Evolutionary conservation across 208 protist genomes (phyloP).

Genomic region (Herpetomonas muscarum): DNA sequence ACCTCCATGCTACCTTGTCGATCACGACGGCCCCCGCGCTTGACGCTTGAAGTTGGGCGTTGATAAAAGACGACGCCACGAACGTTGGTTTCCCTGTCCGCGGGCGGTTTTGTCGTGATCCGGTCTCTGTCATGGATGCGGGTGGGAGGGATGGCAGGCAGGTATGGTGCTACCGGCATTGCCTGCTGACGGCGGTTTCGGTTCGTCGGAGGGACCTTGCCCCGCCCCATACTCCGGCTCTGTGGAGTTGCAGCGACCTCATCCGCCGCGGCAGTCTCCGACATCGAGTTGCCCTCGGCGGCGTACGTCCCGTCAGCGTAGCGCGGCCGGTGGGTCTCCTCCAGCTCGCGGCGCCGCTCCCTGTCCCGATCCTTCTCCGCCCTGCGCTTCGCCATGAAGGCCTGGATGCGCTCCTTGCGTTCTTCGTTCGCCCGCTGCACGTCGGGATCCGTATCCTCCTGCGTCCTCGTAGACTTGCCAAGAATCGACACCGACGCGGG

Average conservation of each 20-base stretch:
- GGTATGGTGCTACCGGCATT: too few species aligned
- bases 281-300: constrained; percentile 2
- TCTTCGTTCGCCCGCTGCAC: constrained; percentile 49
- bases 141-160: too few species aligned
- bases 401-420: constrained; percentile 54
- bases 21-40: background rate
- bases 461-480: constrained; percentile 2
- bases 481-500: constrained; percentile 4
- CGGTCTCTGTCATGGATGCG: too few species aligned
- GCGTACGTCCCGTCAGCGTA: constrained; percentile 5
- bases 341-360: constrained; percentile 13
- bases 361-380: constrained; percentile 37
- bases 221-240: too few species aligned
- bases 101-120: too few species aligned
- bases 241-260: too few species aligned
- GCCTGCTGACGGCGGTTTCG: too few species aligned
- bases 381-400: constrained; percentile 54
- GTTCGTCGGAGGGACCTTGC: too few species aligned
- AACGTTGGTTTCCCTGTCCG: too few species aligned
- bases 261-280: constrained; percentile 1
- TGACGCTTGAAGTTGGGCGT: too few species aligned
- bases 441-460: constrained; percentile 2
- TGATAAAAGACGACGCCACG: too few species aligned
- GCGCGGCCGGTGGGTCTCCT: constrained; percentile 4
- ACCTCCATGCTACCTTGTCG: constrained; percentile 6